These are phyloP conservation scores for Tillandsia leiboldiana DNA, from an alignment of 176 grass and related monocot species.

Conservation along the genomic window DNA sequence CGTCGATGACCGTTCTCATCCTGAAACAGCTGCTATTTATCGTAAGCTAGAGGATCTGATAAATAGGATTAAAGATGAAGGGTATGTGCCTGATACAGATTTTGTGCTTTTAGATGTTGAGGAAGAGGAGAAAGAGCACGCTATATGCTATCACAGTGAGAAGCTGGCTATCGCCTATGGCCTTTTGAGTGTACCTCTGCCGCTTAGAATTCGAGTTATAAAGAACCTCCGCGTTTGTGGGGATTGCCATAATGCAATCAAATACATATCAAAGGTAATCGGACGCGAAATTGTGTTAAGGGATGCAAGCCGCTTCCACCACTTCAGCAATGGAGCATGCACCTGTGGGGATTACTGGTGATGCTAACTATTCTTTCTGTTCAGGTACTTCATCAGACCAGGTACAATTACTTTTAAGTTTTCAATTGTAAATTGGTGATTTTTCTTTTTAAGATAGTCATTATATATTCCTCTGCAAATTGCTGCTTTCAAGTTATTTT, in stretches of 20 bases:
- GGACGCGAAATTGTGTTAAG: slow-evolving; percentile 16
- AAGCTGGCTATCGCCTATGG: slow-evolving; percentile 21
- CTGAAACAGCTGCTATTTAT: slow-evolving; percentile 10
- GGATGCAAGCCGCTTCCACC: slow-evolving; percentile 13
- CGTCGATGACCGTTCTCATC: slow-evolving; percentile 14
- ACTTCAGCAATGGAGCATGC: slow-evolving; percentile 13
- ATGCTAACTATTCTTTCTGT: neutral
- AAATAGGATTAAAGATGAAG: slow-evolving; percentile 15
- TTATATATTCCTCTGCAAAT: too few species aligned
- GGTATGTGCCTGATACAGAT: slow-evolving; percentile 10
- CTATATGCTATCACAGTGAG: slow-evolving; percentile 15
- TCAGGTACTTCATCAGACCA: neutral
- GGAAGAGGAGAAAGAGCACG: slow-evolving; percentile 19
- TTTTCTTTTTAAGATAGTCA: too few species aligned
- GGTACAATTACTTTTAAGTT: neutral
- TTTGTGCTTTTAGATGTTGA: slow-evolving; percentile 20
- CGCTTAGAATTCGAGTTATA: slow-evolving; percentile 10
- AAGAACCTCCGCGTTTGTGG: slow-evolving; percentile 15
- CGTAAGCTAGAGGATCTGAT: slow-evolving; percentile 19
- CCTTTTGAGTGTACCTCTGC: slow-evolving; percentile 3
- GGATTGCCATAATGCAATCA: slow-evolving; percentile 25
- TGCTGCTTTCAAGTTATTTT: too few species aligned
- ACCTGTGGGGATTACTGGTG: slow-evolving; percentile 18
- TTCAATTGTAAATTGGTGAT: neutral
- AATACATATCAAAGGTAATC: slow-evolving; percentile 16